Evolutionary conservation across 768 basidiomycete genomes (phyloP).

Genomic region (Tricholoma hemisulphureum): DNA sequence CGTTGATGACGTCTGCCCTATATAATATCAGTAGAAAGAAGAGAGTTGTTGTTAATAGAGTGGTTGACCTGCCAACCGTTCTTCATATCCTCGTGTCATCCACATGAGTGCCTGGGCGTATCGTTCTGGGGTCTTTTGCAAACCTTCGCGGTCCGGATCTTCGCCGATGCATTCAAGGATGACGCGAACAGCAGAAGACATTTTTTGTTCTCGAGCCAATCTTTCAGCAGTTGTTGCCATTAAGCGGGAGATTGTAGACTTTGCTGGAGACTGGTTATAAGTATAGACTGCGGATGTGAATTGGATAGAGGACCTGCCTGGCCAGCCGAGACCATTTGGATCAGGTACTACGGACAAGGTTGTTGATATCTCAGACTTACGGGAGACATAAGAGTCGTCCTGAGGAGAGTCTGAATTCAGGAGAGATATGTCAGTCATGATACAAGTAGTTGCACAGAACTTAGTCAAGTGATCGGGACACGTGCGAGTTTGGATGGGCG

Average conservation of each 20-base stretch:
- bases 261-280: too few relatives aligned
- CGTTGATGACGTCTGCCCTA: slow-evolving; percentile 88
- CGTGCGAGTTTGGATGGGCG: slow-evolving; percentile 9
- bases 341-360: slow-evolving; percentile 54
- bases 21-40: slow-evolving; percentile 13
- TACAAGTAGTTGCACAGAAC: background rate
- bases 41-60: slow-evolving; percentile 15
- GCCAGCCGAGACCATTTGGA: slow-evolving; percentile 88
- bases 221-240: slow-evolving; percentile 77
- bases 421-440: slow-evolving; percentile 29
- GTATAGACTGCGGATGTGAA: slow-evolving; percentile 1
- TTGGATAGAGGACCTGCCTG: slow-evolving; percentile 49
- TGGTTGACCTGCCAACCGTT: slow-evolving; percentile 75
- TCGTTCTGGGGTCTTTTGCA: slow-evolving; percentile 87
- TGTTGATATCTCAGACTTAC: slow-evolving; percentile 65
- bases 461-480: slow-evolving; percentile 12
- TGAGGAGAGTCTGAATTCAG: too few relatives aligned
- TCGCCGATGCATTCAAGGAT: slow-evolving; percentile 98
- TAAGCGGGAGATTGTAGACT: slow-evolving; percentile 83
- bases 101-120: slow-evolving; percentile 97
- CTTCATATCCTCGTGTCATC: slow-evolving; percentile 99
- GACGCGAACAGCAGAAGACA: slow-evolving; percentile 83
- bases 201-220: slow-evolving; percentile 66
- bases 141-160: slow-evolving; percentile 93
- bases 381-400: slow-evolving; percentile 87